A percentile compares a stretch with the other conserved stretches of the same genome.
phyloP scores from a whole-genome alignment of 164 flowering plant species.

The Magnolia kwangsiensis region DNA sequence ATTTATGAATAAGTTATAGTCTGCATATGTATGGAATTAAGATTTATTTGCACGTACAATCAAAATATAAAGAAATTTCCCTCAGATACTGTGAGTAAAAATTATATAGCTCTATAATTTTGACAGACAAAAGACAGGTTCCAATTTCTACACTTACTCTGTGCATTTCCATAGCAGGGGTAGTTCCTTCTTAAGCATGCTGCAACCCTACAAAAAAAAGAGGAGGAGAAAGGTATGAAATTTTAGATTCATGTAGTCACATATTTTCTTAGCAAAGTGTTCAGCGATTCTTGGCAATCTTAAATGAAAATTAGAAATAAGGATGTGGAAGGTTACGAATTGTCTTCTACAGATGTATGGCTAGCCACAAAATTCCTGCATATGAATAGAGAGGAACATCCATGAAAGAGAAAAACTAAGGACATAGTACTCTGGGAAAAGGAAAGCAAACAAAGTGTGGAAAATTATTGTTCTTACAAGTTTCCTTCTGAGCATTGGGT shows the following conservation, averaged over 20 bases:
- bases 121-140: background rate
- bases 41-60: background rate
- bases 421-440: background rate
- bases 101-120: background rate
- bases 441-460: background rate
- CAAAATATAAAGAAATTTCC: background rate
- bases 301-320: background rate
- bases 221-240: background rate
- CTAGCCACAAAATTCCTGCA: conserved; percentile 57
- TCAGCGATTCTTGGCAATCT: no score
- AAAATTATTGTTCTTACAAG: conserved; percentile 1
- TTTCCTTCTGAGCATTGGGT: background rate
- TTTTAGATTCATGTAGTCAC: background rate
- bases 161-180: conserved; percentile 42
- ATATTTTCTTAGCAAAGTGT: background rate
- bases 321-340: conserved; percentile 38
- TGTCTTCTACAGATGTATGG: conserved; percentile 27
- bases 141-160: conserved; percentile 34
- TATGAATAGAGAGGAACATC: background rate
- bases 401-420: background rate
- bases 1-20: conserved; percentile 11
- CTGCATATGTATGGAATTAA: conserved; percentile 8
- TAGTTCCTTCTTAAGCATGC: conserved; percentile 69
- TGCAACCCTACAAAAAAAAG: conserved; percentile 21
- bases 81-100: background rate